phyloP scores from a whole-genome alignment of 768 basidiomycete species.

The Gyrodon lividus region DNA sequence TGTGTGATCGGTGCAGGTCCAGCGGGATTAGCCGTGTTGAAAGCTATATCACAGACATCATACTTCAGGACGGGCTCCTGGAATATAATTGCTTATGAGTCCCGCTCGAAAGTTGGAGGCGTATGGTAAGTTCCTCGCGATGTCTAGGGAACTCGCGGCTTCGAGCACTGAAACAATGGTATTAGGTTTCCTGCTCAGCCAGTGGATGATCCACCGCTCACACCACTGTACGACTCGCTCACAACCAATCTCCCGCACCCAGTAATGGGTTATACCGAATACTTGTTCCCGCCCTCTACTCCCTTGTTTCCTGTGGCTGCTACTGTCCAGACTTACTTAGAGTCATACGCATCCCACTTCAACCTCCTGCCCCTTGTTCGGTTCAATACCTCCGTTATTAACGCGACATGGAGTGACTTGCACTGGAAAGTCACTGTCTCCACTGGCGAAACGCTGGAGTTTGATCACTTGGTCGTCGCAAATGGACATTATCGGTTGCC shows the following conservation, averaged over 20 bases:
- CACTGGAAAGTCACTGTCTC: slow-evolving; percentile 53
- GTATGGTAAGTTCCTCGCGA: slow-evolving; percentile 55
- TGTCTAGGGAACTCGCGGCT: background rate
- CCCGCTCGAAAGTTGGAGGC: slow-evolving; percentile 66
- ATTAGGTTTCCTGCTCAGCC: slow-evolving; percentile 57
- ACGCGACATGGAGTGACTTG: slow-evolving; percentile 38
- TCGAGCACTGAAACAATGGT: background rate
- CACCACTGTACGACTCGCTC: slow-evolving; percentile 76
- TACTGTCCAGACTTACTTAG: slow-evolving; percentile 66
- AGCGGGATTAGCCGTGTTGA: slow-evolving; percentile 70
- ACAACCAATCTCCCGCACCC: slow-evolving; percentile 84
- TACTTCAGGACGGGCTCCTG: slow-evolving; percentile 61
- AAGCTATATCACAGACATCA: slow-evolving; percentile 56
- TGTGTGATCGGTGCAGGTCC: slow-evolving; percentile 77
- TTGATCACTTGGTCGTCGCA: slow-evolving; percentile 69
- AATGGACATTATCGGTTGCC: slow-evolving; percentile 76
- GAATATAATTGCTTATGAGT: slow-evolving; percentile 63
- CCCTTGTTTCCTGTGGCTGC: slow-evolving; percentile 64
- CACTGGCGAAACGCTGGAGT: slow-evolving; percentile 36
- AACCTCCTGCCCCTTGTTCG: slow-evolving; percentile 59
- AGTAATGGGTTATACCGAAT: slow-evolving; percentile 65
- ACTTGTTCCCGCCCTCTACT: slow-evolving; percentile 69
- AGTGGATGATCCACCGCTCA: slow-evolving; percentile 51
- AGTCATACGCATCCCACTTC: slow-evolving; percentile 63
- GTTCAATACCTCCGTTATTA: slow-evolving; percentile 56